Evolutionary conservation across 2,329 filamentous ascomycete genomes (phyloP).

Genomic region (Claviceps monticola): DNA sequence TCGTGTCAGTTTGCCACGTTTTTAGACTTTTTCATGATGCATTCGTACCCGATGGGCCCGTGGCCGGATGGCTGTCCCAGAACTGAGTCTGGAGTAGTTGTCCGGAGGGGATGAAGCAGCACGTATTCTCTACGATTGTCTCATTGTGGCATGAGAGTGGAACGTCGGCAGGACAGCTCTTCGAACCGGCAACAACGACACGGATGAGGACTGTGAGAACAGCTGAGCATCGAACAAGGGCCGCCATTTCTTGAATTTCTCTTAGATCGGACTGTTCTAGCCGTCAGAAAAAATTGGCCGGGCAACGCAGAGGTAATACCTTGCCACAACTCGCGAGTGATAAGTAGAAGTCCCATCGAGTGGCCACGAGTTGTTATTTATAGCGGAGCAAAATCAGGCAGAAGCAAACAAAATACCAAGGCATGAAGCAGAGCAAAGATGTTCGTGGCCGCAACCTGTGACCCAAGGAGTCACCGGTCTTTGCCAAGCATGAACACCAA

Average conservation of each 20-base stretch:
- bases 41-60: constrained; percentile 36
- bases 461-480: not conserved
- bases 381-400: too few species aligned
- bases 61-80: constrained; percentile 54
- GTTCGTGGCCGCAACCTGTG: not conserved
- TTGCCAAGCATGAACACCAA: not conserved
- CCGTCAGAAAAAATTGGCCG: not conserved
- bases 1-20: not conserved
- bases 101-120: constrained; percentile 60
- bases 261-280: not conserved
- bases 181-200: constrained; percentile 2
- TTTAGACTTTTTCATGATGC: not conserved
- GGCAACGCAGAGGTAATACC: too few species aligned
- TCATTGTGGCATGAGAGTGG: constrained; percentile 51
- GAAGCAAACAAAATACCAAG: too few species aligned
- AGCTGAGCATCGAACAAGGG: constrained; percentile 6
- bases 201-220: constrained; percentile 8
- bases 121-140: constrained; percentile 44
- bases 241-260: constrained; percentile 2
- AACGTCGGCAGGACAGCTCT: constrained; percentile 16
- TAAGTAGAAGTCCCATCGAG: not conserved
- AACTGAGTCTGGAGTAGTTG: constrained; percentile 63
- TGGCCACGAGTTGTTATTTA: not conserved
- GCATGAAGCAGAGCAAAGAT: too few species aligned
- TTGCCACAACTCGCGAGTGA: too few species aligned